These are phyloP conservation scores for Verticillium klebahnii DNA, from an alignment of 2,329 filamentous ascomycete species.

Conservation along the genomic window DNA sequence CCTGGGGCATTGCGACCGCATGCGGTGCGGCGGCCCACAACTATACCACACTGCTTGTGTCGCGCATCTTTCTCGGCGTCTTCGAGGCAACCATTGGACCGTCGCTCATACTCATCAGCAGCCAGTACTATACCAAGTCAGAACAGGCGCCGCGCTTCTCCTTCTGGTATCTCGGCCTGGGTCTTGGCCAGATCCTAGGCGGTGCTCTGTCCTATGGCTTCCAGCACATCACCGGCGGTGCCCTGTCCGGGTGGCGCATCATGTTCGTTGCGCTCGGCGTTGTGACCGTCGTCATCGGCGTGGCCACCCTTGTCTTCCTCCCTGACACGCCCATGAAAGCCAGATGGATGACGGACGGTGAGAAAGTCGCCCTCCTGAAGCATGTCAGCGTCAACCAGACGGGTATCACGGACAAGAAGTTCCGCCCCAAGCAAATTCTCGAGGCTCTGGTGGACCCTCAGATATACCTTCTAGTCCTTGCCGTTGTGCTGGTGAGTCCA, in stretches of 20 bases:
- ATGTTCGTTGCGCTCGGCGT: constrained; percentile 42
- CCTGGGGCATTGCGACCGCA: constrained; percentile 55
- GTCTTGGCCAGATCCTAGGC: constrained; percentile 50
- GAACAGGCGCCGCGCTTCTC: constrained; percentile 56
- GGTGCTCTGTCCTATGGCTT: constrained; percentile 46
- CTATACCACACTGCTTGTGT: constrained; percentile 48
- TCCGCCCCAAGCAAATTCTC: constrained; percentile 45
- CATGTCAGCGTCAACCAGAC: constrained; percentile 55
- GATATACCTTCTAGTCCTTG: constrained; percentile 43
- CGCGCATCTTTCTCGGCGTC: constrained; percentile 54
- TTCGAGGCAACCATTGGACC: constrained; percentile 59
- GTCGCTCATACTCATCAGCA: constrained; percentile 56
- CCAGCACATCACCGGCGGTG: constrained; percentile 39
- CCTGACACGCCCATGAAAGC: constrained; percentile 44
- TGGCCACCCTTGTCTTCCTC: constrained; percentile 30
- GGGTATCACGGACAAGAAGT: constrained; percentile 49
- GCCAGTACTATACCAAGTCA: constrained; percentile 52
- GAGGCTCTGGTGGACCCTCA: constrained; percentile 50
- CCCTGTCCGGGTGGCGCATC: constrained; percentile 33
- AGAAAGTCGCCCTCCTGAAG: constrained; percentile 41
- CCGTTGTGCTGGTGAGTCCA: constrained; percentile 39
- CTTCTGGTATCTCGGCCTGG: constrained; percentile 58
- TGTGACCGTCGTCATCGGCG: constrained; percentile 34
- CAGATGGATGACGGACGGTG: constrained; percentile 25
- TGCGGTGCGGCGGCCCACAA: constrained; percentile 48